Evolutionary conservation across 768 basidiomycete species (phyloP), one percentile per base, ranked within the genome.

Genomic region (Lentinula sp.): DNA sequence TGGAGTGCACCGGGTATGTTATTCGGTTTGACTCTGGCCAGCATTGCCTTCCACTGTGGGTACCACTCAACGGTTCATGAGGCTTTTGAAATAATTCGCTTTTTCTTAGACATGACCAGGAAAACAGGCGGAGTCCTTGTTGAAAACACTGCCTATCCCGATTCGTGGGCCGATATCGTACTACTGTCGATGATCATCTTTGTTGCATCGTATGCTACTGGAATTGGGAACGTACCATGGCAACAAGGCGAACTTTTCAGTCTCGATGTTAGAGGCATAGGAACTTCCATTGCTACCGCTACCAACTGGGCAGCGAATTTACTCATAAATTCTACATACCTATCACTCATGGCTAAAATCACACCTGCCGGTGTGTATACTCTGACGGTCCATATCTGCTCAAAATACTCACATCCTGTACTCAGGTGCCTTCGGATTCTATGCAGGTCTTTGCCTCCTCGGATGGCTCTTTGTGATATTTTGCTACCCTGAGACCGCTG

Each of bases 191-290:
- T 93, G 88, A 84, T 94, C 64, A 68, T 90, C 65, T 93, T 88
- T 72, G 90, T 92, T 20, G 88, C 88, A 0, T 87, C 87, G 9
- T 94, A 93, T 67, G 92, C 90, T 0, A 87, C 82, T 2, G 87
- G 90, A 4, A 73, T 91, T 15, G 90, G 90, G 0, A 90, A 90
- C 66, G 85, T 91, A 2, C 91, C 91, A 0, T 93, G 91, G 91
- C 90, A 91, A 67, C 91, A 92, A 70, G 90, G 90, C 48, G 91
- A 93, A 69, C 79, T 94, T 10, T 93, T 93, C 73, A 77, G 80
- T 18, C 80, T 93, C 42, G 88, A 91, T 78, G 87, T 90, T 16
- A 83, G 91, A 54, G 91, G 91, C 2, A 82, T 92, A 60, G 90
- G 90, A 35, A 88, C 88, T 6, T 87, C 86, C 0, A 77, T 91